phyloP scores from a whole-genome alignment of 1,139 yeast genomes.

The Lodderomyces theae region DNA sequence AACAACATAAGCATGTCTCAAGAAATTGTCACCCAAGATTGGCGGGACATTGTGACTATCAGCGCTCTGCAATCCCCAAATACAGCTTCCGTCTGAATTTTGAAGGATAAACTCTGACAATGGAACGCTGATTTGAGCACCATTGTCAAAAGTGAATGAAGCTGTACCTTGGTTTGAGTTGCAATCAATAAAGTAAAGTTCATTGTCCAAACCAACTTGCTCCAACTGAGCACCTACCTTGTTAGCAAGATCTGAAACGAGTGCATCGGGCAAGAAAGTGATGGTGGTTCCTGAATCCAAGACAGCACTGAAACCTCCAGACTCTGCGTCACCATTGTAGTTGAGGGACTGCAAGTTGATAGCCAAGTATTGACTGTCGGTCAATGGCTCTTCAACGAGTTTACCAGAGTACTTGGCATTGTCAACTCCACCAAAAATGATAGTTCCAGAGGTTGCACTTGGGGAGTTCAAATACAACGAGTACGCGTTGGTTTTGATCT shows the following conservation, averaged over 20 bases:
- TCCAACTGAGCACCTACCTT: constrained; percentile 19
- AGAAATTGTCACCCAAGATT: constrained; percentile 30
- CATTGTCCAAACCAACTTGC: constrained; percentile 17
- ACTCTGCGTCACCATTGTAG: constrained; percentile 2
- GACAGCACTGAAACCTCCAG: constrained; percentile 1
- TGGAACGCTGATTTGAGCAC: constrained; percentile 31
- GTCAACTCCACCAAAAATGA: constrained; percentile 32
- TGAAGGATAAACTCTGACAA: constrained; percentile 19
- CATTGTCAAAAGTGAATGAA: constrained; percentile 26
- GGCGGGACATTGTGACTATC: constrained; percentile 1
- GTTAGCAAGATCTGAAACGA: constrained; percentile 13
- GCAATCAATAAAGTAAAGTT: constrained; percentile 11
- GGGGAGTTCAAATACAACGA: constrained; percentile 30
- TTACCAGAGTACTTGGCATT: constrained; percentile 24
- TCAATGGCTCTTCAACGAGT: constrained; percentile 15
- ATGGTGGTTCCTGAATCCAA: constrained; percentile 34
- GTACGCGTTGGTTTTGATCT: constrained; percentile 42
- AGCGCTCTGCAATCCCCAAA: constrained; percentile 8
- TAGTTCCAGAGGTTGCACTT: constrained; percentile 22
- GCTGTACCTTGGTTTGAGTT: constrained; percentile 9
- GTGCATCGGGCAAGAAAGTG: constrained; percentile 21
- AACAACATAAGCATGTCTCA: constrained; percentile 29
- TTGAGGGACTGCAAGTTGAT: constrained; percentile 7
- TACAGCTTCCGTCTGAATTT: constrained; percentile 6
- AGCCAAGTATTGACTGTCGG: constrained; percentile 4